Conservation (phyloP, 2,329 filamentous ascomycete species). For the Claviceps sp. region DNA sequence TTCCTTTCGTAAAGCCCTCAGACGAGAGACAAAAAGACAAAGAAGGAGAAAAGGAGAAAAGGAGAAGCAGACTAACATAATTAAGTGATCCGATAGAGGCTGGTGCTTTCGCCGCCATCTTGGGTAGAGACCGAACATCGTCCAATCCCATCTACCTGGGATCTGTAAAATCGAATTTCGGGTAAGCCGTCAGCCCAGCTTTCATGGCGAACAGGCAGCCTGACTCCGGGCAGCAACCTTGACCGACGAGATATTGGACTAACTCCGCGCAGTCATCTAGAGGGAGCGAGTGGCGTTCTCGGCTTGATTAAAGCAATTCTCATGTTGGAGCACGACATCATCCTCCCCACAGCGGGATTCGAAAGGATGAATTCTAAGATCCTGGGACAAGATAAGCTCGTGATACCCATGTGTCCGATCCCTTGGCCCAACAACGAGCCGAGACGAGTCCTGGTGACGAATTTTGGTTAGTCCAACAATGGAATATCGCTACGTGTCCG, state of each 20-base stretch:
- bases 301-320: constrained; percentile 15
- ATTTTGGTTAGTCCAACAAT: constrained; percentile 10
- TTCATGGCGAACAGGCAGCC: background rate
- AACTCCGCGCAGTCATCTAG: constrained; percentile 9
- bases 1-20: background rate
- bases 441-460: constrained; percentile 12
- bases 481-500: too few relatives aligned
- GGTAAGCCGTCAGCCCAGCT: background rate
- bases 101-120: constrained; percentile 12
- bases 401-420: constrained; percentile 6
- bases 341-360: constrained; percentile 15
- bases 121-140: constrained; percentile 10
- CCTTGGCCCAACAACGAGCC: constrained; percentile 11
- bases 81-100: constrained; percentile 24
- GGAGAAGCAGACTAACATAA: background rate
- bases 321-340: constrained; percentile 12
- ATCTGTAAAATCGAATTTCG: constrained; percentile 11
- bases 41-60: background rate
- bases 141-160: constrained; percentile 14
- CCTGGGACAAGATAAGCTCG: constrained; percentile 3
- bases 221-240: background rate
- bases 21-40: background rate
- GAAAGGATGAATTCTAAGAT: constrained; percentile 12
- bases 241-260: background rate
- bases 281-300: constrained; percentile 14